Conservation (phyloP, 345 rosid species). For the Citrus sinensis region DVS_A1.0 CM039161.1:7297001-7297500, state of each 20-base stretch:
- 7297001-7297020: too few species aligned
- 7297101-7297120: neutral
- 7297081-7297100: too few species aligned
- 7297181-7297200: neutral
- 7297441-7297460: neutral
- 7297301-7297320: neutral
- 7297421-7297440: neutral
- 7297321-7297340: neutral
- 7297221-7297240: too few species aligned
- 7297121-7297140: neutral
- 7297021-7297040: too few species aligned
- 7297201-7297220: too few species aligned
- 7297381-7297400: too few species aligned
- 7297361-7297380: neutral
- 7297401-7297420: too few species aligned
- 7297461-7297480: too few species aligned
- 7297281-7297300: neutral
- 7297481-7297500: neutral
- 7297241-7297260: neutral
- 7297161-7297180: too few species aligned
- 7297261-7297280: neutral
- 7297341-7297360: neutral
- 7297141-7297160: too few species aligned
- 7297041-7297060: too few species aligned
- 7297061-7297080: too few species aligned